phyloP scores from a whole-genome alignment of 257 asterid species.

The Capsicum chinense region DNA sequence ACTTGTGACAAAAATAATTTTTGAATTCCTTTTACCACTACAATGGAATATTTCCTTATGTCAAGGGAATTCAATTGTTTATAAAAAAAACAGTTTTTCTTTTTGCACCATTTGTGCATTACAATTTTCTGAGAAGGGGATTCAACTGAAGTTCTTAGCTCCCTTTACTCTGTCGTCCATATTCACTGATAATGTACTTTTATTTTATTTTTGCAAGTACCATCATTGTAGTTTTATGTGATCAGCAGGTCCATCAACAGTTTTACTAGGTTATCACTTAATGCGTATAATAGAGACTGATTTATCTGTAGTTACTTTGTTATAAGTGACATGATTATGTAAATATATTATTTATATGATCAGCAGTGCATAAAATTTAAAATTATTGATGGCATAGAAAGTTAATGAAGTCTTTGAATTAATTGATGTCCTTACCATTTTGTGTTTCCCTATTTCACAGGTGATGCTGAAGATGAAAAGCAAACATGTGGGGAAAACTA shows the following conservation, averaged over 20 bases:
- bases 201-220: too few relatives aligned
- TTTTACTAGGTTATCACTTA: neutral
- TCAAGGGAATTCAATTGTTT: neutral
- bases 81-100: too few relatives aligned
- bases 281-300: neutral
- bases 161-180: too few relatives aligned
- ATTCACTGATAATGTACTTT: too few relatives aligned
- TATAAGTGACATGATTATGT: too few relatives aligned
- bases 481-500: constrained; percentile 80
- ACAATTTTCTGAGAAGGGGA: too few relatives aligned
- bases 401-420: neutral
- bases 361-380: neutral
- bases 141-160: too few relatives aligned
- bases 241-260: too few relatives aligned
- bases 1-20: neutral
- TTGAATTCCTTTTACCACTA: neutral
- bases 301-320: too few relatives aligned
- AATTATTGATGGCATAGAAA: too few relatives aligned
- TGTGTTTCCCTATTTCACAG: constrained; percentile 41
- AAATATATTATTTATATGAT: neutral
- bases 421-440: neutral
- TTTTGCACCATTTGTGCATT: too few relatives aligned
- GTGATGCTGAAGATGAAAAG: constrained; percentile 99
- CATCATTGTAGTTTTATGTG: too few relatives aligned
- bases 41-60: neutral